Base-by-base conservation (phyloP, 768 basidiomycete genomes). In the Tricholoma terreum region DNA sequence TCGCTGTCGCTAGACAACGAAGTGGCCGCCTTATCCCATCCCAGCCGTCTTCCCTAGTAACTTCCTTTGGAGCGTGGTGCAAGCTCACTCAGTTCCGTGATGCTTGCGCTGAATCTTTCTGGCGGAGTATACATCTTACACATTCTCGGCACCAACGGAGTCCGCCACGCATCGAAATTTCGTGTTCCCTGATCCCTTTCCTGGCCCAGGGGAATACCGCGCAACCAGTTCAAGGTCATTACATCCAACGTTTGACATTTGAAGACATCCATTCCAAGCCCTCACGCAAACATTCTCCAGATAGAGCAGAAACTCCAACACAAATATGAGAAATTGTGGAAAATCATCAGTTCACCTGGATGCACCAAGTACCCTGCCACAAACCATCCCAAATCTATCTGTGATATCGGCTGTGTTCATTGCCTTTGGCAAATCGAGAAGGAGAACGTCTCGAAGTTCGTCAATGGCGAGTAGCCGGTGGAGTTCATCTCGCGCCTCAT, bases 381-480 rank as follows among this genome's bases (percentile, higher is more conserved):
- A 98, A 87, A 54, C 92, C 91, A 71, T 98, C 60, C 97, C 96
- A 66, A 99, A 92, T 76, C 98, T 98, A 78, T 98, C 96, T 58
- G 96, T 98, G 70, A 99, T 96, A 76, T 99, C 97, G 61, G 95
- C 91, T 35, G 95, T 94, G 71, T 94, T 96, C 95, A 98, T 98
- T 63, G 96, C 96, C 71, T 98, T 98, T 62, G 96, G 97, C 70
- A 98, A 78, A 85, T 99, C 97, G 63, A 99, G 86, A 65, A 99
- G 89, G 66, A 97, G 89, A 52, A 95, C 95, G 74, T 98, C 94
- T 61, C 94, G 92, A 65, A 99, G 89, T 77, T 98, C 97, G 71
- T 98, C 97, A 75, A 98, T 96, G 76, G 96, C 97, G 74, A 99
- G 77, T 95, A 99, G 98, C 68, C 96, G 89, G 74, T 98, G 97